phyloP scores from a whole-genome alignment of 768 basidiomycete genomes.

The Pleurotus platypus region DNA sequence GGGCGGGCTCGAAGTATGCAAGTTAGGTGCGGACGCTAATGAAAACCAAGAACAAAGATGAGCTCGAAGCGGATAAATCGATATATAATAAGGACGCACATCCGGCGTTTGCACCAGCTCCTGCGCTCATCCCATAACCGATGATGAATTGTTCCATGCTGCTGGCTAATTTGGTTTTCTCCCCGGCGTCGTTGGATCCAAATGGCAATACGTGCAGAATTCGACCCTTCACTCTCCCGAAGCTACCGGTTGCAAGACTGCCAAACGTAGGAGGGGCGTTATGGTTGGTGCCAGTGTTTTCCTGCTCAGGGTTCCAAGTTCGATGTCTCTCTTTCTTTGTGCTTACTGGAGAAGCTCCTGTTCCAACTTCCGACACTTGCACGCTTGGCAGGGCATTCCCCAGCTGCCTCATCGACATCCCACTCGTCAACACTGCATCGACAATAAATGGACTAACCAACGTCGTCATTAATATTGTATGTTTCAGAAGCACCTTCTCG shows the following conservation, averaged over 20 bases:
- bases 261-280: neutral
- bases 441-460: conserved; percentile 2
- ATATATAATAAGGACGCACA: neutral
- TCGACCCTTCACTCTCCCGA: neutral
- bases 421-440: conserved; percentile 5
- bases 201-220: neutral
- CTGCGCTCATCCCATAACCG: neutral
- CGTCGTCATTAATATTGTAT: conserved; percentile 2
- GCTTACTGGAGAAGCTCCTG: too few species aligned
- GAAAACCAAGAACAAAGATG: neutral
- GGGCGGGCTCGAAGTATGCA: neutral
- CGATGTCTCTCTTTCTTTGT: conserved; percentile 1
- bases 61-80: neutral
- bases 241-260: neutral
- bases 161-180: conserved; percentile 3
- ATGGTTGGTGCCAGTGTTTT: neutral
- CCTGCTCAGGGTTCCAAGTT: neutral
- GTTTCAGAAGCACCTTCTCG: conserved; percentile 4
- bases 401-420: conserved; percentile 1
- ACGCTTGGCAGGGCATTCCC: neutral
- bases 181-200: neutral
- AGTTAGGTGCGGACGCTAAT: neutral
- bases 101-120: neutral
- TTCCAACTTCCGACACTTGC: too few species aligned
- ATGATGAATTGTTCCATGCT: conserved; percentile 4